Conservation (phyloP, 768 basidiomycete species). For the Tulasnella sp. region DNA sequence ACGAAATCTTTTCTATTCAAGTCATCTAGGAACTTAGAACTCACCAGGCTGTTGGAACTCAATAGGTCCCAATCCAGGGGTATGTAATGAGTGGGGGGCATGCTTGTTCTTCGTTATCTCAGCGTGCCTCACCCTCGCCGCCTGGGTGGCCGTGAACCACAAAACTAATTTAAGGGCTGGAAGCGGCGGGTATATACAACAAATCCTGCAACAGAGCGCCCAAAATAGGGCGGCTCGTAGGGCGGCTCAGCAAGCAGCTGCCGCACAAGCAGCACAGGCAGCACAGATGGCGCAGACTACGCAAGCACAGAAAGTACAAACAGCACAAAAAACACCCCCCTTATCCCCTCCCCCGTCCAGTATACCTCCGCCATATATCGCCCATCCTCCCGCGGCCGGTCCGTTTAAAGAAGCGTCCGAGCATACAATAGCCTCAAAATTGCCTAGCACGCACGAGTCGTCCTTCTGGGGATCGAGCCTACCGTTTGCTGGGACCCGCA, state of each 20-base stretch:
- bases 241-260: not conserved
- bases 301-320: not conserved
- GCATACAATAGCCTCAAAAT: not conserved
- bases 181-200: not conserved
- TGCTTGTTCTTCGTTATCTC: slow-evolving; percentile 2
- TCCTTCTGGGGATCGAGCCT: not conserved
- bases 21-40: no score
- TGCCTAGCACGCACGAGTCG: not conserved
- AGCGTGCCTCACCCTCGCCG: not conserved
- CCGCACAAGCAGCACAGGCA: not conserved
- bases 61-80: not conserved
- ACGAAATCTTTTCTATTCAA: no score
- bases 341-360: not conserved
- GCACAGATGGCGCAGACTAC: not conserved
- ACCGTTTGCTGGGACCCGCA: not conserved
- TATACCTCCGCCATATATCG: not conserved
- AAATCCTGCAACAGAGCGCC: not conserved
- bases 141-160: not conserved
- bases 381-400: not conserved
- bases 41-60: not conserved
- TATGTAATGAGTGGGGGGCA: not conserved
- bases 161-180: not conserved
- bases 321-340: not conserved
- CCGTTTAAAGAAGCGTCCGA: not conserved
- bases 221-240: not conserved